Evolutionary conservation across 2,329 filamentous ascomycete species (phyloP).

Genomic region (Xylariales sp.): DNA sequence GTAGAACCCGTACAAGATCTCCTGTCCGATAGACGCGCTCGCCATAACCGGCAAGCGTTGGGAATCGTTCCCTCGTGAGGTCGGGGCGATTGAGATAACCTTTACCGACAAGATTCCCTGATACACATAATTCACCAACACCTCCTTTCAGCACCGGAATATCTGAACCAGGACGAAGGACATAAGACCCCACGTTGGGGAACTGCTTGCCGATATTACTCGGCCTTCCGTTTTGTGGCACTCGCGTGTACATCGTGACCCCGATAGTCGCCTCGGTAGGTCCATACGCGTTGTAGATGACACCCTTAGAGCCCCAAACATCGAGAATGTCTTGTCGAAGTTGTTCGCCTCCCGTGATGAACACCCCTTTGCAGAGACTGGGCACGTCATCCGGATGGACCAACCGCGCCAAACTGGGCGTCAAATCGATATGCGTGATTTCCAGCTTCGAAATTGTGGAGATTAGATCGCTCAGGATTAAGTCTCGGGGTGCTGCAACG

Average conservation of each 20-base stretch:
- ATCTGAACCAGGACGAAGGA: constrained; percentile 66
- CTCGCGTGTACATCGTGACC: constrained; percentile 81
- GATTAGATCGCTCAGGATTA: constrained; percentile 79
- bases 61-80: constrained; percentile 75
- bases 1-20: constrained; percentile 75
- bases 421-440: constrained; percentile 90
- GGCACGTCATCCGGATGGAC: constrained; percentile 77
- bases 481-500: constrained; percentile 73
- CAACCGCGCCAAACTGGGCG: constrained; percentile 77
- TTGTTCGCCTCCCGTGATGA: constrained; percentile 88
- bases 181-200: constrained; percentile 79
- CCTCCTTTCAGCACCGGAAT: constrained; percentile 70
- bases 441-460: constrained; percentile 64
- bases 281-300: constrained; percentile 90
- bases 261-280: constrained; percentile 93
- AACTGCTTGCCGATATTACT: constrained; percentile 88
- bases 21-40: constrained; percentile 81
- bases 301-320: constrained; percentile 71
- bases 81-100: constrained; percentile 79
- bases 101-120: constrained; percentile 80
- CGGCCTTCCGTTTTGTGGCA: constrained; percentile 71
- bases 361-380: constrained; percentile 73
- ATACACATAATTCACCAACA: constrained; percentile 84
- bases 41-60: constrained; percentile 49
- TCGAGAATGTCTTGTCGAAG: constrained; percentile 87